Evolutionary conservation across 1,284 basidiomycete species (phyloP).

Genomic region (Kwoniella shivajii): DNA sequence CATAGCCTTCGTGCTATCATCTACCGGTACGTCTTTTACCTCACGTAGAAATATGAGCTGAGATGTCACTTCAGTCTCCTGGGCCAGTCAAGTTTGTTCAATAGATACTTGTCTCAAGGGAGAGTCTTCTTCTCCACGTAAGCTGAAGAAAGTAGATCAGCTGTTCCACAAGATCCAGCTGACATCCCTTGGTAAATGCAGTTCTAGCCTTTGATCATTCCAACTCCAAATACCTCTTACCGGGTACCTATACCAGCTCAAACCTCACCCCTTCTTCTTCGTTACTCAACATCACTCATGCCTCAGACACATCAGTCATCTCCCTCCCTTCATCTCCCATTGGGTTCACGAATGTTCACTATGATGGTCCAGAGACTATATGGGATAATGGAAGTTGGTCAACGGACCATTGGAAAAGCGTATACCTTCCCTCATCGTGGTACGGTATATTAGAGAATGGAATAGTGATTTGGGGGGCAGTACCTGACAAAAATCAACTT

Average conservation of each 20-base stretch:
- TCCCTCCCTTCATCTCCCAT: slow-evolving; percentile 27
- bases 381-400: slow-evolving; percentile 16
- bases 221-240: slow-evolving; percentile 14
- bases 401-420: slow-evolving; percentile 23
- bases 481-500: slow-evolving; percentile 30
- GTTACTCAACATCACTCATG: slow-evolving; percentile 4
- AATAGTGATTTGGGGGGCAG: slow-evolving; percentile 36
- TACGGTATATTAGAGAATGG: slow-evolving; percentile 35
- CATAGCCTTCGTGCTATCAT: slow-evolving; percentile 8
- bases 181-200: not conserved
- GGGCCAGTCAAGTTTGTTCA: slow-evolving; percentile 27
- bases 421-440: slow-evolving; percentile 37
- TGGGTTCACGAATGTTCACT: slow-evolving; percentile 18
- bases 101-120: slow-evolving; percentile 27
- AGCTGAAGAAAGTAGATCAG: slow-evolving; percentile 12
- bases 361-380: slow-evolving; percentile 12
- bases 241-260: slow-evolving; percentile 22
- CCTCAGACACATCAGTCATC: slow-evolving; percentile 19
- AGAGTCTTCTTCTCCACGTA: slow-evolving; percentile 24
- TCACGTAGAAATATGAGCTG: not conserved
- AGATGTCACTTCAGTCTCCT: slow-evolving; percentile 6
- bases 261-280: slow-evolving; percentile 17
- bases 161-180: not conserved
- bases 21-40: not conserved
- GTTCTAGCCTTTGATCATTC: slow-evolving; percentile 18